Evolutionary conservation across 2,329 filamentous ascomycete genomes (phyloP).

Genomic region (Aspergillus sp.): DNA sequence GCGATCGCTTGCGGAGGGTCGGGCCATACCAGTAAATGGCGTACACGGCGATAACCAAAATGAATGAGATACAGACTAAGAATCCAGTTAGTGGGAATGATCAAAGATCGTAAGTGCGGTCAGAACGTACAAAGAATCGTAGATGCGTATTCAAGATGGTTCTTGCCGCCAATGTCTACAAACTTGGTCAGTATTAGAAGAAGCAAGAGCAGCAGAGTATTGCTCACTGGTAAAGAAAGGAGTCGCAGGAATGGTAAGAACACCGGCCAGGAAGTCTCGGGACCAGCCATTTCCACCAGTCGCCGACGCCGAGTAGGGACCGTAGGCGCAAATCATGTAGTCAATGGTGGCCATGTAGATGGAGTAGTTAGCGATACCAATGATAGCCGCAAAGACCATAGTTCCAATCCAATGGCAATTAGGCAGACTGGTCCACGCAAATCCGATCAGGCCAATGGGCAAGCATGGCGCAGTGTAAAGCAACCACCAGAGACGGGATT

Average conservation of each 20-base stretch:
- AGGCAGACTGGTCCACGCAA: conserved; percentile 56
- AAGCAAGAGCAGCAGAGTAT: background rate
- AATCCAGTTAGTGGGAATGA: background rate
- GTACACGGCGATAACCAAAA: conserved; percentile 61
- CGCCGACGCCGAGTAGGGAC: conserved; percentile 61
- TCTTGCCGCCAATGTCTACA: conserved; percentile 50
- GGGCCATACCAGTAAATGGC: conserved; percentile 64
- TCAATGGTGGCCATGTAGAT: conserved; percentile 66
- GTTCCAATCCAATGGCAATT: conserved; percentile 57
- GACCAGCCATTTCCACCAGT: conserved; percentile 65
- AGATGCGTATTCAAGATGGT: conserved; percentile 55
- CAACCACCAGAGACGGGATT: conserved; percentile 57
- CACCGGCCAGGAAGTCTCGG: conserved; percentile 60
- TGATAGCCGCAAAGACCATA: conserved; percentile 55
- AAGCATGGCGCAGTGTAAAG: conserved; percentile 56
- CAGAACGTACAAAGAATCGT: conserved; percentile 53
- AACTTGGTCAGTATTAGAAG: conserved; percentile 3
- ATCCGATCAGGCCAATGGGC: conserved; percentile 58
- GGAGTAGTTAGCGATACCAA: conserved; percentile 59
- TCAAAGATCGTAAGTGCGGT: background rate
- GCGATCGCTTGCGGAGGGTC: conserved; percentile 54
- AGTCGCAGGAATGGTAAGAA: conserved; percentile 57
- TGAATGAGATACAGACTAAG: conserved; percentile 51
- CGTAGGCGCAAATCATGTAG: conserved; percentile 65
- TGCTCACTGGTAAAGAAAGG: conserved; percentile 44